Conservation (phyloP, 306 rosid species). For the Cicer cuneatum region DNA sequence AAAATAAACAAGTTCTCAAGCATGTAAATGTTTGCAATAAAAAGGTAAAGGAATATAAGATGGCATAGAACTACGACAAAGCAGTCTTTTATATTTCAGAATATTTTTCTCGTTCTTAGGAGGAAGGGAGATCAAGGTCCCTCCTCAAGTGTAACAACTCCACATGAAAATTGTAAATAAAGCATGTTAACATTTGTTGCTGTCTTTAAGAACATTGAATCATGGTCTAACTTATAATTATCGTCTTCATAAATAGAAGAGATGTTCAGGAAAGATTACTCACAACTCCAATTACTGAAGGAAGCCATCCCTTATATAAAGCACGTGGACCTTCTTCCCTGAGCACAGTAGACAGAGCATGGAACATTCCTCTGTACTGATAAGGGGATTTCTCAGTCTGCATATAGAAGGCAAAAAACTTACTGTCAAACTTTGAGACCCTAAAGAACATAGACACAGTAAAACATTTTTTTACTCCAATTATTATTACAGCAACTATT, state of each 20-base stretch:
- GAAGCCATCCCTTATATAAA: slow-evolving; percentile 97
- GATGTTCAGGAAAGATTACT: slow-evolving; percentile 50
- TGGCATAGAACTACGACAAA: slow-evolving; percentile 16
- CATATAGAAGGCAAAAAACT: slow-evolving; percentile 37
- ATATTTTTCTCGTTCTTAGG: neutral
- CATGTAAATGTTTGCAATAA: slow-evolving; percentile 3
- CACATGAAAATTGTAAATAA: slow-evolving; percentile 18
- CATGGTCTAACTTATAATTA: slow-evolving; percentile 18
- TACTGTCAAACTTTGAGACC: slow-evolving; percentile 23
- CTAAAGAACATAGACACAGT: slow-evolving; percentile 13
- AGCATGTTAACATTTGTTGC: slow-evolving; percentile 24
- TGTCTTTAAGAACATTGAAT: neutral
- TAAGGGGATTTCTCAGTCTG: slow-evolving; percentile 95
- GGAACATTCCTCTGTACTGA: slow-evolving; percentile 97
- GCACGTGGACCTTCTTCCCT: slow-evolving; percentile 98
- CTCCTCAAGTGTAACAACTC: slow-evolving; percentile 5
- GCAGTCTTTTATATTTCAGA: slow-evolving; percentile 27
- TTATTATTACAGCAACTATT: slow-evolving; percentile 8
- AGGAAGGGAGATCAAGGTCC: neutral
- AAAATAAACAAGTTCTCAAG: neutral
- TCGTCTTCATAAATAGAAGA: slow-evolving; percentile 32
- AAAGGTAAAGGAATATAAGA: slow-evolving; percentile 5
- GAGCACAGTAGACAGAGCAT: slow-evolving; percentile 89
- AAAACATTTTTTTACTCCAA: slow-evolving; percentile 1
- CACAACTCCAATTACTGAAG: slow-evolving; percentile 99